Evolutionary conservation across 2,329 filamentous ascomycete species (phyloP).

Genomic region (Scytalidium lignicola): DNA sequence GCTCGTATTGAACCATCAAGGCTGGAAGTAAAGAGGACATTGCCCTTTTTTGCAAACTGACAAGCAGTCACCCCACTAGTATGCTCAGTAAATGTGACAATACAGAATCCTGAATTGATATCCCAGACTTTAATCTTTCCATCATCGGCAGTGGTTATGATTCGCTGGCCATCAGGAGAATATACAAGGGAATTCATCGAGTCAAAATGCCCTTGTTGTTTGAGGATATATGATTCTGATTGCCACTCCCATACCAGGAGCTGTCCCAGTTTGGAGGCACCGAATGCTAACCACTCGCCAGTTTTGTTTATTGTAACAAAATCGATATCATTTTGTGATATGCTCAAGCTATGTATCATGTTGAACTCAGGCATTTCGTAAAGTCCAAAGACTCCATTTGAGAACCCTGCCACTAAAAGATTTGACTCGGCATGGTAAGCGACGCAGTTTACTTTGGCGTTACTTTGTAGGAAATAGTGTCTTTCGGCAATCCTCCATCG

Average conservation of each 20-base stretch:
- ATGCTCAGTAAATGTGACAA: slow-evolving; percentile 97
- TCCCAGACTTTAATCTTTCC: slow-evolving; percentile 99
- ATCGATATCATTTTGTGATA: slow-evolving; percentile 95
- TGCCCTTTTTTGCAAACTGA: slow-evolving; percentile 91
- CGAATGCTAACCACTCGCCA: slow-evolving; percentile 96
- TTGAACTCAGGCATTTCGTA: slow-evolving; percentile 97
- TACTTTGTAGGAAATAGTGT: slow-evolving; percentile 91
- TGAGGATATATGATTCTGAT: slow-evolving; percentile 96
- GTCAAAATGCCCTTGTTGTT: slow-evolving; percentile 96
- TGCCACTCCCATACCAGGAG: slow-evolving; percentile 99
- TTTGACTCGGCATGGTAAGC: slow-evolving; percentile 82
- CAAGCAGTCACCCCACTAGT: slow-evolving; percentile 90
- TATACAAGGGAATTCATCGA: slow-evolving; percentile 91
- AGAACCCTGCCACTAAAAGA: slow-evolving; percentile 94
- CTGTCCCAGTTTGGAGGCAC: slow-evolving; percentile 90
- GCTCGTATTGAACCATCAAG: slow-evolving; percentile 90
- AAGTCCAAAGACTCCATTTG: slow-evolving; percentile 86
- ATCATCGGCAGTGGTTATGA: slow-evolving; percentile 92
- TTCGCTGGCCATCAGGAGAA: slow-evolving; percentile 86
- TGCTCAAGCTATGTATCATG: slow-evolving; percentile 86
- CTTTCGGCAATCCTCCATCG: slow-evolving; percentile 88
- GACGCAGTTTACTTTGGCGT: slow-evolving; percentile 83
- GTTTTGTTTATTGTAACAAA: slow-evolving; percentile 90
- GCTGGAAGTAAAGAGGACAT: slow-evolving; percentile 91
- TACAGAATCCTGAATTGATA: slow-evolving; percentile 90